A percentile compares a stretch with the other conserved stretches of the same genome.
These are phyloP conservation scores for Euphorbia lathyris DNA, from an alignment of 345 rosid genomes.

Conservation along the genomic window DNA sequence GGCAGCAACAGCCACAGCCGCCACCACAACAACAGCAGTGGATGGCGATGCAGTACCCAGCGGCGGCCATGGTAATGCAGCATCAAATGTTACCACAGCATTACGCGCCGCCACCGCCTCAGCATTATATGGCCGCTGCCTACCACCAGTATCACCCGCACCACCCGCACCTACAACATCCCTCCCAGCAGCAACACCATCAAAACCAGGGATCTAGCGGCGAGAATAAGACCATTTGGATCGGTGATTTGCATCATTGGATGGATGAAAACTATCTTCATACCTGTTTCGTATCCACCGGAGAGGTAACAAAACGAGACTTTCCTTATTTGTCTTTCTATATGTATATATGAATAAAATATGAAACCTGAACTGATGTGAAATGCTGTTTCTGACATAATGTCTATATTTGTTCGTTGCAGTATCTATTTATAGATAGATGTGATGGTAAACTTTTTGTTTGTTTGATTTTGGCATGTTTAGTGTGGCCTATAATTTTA, in stretches of 20 bases:
- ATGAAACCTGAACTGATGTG: neutral
- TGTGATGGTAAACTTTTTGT: neutral
- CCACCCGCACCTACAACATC: slow-evolving; percentile 30
- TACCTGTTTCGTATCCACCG: slow-evolving; percentile 60
- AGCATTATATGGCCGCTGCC: slow-evolving; percentile 48
- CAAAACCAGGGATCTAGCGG: slow-evolving; percentile 47
- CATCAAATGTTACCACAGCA: slow-evolving; percentile 70
- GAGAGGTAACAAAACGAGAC: slow-evolving; percentile 53
- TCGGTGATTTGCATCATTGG: slow-evolving; percentile 97
- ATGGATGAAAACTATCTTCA: slow-evolving; percentile 93
- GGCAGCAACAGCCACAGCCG: slow-evolving; percentile 21
- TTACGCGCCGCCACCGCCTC: slow-evolving; percentile 53
- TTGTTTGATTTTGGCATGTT: neutral
- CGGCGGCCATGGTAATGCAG: slow-evolving; percentile 82
- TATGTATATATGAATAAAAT: neutral
- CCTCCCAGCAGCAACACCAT: slow-evolving; percentile 32
- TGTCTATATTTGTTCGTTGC: neutral
- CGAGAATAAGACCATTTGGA: slow-evolving; percentile 84
- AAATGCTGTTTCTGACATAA: neutral
- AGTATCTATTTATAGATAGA: neutral
- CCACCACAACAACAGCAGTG: slow-evolving; percentile 43
- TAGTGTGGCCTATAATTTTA: neutral
- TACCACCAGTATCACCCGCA: slow-evolving; percentile 27
- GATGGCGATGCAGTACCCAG: slow-evolving; percentile 76
- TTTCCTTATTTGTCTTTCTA: neutral